Percentiles rank a stretch among this genome's conserved stretches.
Evolutionary conservation across 768 basidiomycete species (phyloP).

Genomic region (Amanita fuliginea): DNA sequence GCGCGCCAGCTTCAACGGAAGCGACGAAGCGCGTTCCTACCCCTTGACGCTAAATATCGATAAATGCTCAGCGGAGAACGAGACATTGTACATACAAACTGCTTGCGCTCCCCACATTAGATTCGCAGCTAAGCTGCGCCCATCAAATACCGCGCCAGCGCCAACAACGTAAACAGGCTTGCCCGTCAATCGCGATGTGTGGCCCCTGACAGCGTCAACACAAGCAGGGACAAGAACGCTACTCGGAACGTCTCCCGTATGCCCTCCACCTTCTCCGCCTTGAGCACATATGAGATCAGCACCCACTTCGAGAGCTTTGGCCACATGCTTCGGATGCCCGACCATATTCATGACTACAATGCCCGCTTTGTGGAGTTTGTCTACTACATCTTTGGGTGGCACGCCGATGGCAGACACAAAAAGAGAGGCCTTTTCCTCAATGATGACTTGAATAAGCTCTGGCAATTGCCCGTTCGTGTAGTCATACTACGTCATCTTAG

Average conservation of each 20-base stretch:
- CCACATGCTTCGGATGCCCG: conserved; percentile 87
- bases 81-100: conserved; percentile 49
- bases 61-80: neutral
- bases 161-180: conserved; percentile 81
- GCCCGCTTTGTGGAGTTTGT: conserved; percentile 72
- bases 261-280: conserved; percentile 85
- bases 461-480: conserved; percentile 83
- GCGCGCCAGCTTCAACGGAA: conserved; percentile 67
- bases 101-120: conserved; percentile 83
- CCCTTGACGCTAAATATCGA: conserved; percentile 27
- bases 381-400: conserved; percentile 71
- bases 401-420: conserved; percentile 92
- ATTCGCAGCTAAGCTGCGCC: conserved; percentile 79
- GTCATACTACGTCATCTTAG: conserved; percentile 42
- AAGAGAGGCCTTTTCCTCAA: conserved; percentile 78
- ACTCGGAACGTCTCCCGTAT: conserved; percentile 77
- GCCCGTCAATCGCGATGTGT: conserved; percentile 70
- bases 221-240: conserved; percentile 86
- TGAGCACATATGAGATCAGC: conserved; percentile 93
- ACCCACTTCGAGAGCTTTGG: conserved; percentile 71
- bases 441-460: conserved; percentile 82
- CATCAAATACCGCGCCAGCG: conserved; percentile 88
- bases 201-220: conserved; percentile 73
- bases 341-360: conserved; percentile 94
- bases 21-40: conserved; percentile 87